Percentiles rank a stretch among this genome's conserved stretches.
These are phyloP conservation scores for Sporothrix dimorphospora DNA, from an alignment of 2,329 filamentous ascomycete species.

Conservation along the genomic window DNA sequence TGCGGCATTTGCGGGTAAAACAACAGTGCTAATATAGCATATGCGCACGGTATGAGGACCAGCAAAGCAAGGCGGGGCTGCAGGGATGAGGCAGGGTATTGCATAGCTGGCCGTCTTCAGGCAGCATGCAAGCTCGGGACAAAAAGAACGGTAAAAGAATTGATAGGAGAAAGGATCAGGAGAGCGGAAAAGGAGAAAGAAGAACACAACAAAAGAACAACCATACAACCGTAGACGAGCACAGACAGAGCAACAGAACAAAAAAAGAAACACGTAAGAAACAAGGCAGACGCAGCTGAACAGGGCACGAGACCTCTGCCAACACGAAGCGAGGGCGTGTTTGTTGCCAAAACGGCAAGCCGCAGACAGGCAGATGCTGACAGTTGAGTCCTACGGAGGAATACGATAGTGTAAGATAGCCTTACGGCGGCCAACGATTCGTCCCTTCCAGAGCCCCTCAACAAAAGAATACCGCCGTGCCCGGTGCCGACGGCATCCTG, in stretches of 20 bases:
- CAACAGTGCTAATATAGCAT: not conserved
- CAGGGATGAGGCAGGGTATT: not conserved
- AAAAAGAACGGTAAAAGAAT: not conserved
- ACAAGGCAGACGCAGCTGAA: not conserved
- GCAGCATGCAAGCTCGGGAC: constrained; percentile 10
- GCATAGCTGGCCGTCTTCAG: constrained; percentile 6
- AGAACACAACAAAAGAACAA: not conserved
- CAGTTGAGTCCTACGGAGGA: not conserved
- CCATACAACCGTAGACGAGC: too few species aligned
- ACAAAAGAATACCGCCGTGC: not conserved
- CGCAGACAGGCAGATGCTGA: not conserved
- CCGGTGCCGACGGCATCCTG: constrained; percentile 1
- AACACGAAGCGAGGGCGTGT: not conserved
- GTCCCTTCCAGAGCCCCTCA: not conserved
- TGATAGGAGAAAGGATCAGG: not conserved
- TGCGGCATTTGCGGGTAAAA: not conserved
- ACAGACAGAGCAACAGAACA: not conserved
- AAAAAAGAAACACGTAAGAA: not conserved
- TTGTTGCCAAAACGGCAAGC: constrained; percentile 8
- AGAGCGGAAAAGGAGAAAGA: not conserved
- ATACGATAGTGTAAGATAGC: not conserved
- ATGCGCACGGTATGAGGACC: not conserved
- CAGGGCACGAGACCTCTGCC: not conserved
- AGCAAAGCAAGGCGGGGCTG: not conserved
- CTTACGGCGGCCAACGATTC: not conserved